phyloP scores from a whole-genome alignment of 768 basidiomycete species.

The Pleurotus citrinopileatus region DNA sequence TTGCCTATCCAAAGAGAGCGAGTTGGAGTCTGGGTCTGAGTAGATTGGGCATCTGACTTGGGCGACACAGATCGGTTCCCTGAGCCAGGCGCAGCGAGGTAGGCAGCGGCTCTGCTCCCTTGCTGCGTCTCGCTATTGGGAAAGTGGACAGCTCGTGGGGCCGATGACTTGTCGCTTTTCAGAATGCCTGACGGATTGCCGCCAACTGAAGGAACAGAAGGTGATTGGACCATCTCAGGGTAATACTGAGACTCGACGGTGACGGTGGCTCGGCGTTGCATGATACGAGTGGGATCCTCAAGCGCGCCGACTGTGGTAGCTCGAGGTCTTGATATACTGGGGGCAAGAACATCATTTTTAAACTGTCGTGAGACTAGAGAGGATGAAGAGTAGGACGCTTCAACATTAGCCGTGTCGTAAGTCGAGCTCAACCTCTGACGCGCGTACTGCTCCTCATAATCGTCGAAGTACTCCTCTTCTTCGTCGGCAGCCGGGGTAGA shows the following conservation, averaged over 20 bases:
- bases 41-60: conserved; percentile 67
- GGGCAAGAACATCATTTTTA: conserved; percentile 65
- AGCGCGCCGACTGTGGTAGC: conserved; percentile 89
- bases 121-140: conserved; percentile 55
- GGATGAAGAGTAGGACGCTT: conserved; percentile 50
- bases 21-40: conserved; percentile 89
- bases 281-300: conserved; percentile 71
- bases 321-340: conserved; percentile 51
- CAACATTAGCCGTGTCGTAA: conserved; percentile 55
- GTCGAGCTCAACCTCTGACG: conserved; percentile 55
- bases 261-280: conserved; percentile 63
- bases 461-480: conserved; percentile 70
- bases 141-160: conserved; percentile 63
- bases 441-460: conserved; percentile 49
- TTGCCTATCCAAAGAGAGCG: conserved; percentile 99
- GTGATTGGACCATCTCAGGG: conserved; percentile 49
- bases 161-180: conserved; percentile 55
- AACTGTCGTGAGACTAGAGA: conserved; percentile 71
- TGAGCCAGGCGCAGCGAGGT: conserved; percentile 64
- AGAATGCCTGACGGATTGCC: conserved; percentile 51
- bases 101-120: conserved; percentile 53
- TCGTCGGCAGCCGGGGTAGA: conserved; percentile 69
- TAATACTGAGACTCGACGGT: conserved; percentile 49
- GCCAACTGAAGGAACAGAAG: conserved; percentile 33
- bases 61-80: conserved; percentile 81